Evolutionary conservation across 2,329 filamentous ascomycete genomes (phyloP).

Genomic region (Podosphaera xanthii): DNA sequence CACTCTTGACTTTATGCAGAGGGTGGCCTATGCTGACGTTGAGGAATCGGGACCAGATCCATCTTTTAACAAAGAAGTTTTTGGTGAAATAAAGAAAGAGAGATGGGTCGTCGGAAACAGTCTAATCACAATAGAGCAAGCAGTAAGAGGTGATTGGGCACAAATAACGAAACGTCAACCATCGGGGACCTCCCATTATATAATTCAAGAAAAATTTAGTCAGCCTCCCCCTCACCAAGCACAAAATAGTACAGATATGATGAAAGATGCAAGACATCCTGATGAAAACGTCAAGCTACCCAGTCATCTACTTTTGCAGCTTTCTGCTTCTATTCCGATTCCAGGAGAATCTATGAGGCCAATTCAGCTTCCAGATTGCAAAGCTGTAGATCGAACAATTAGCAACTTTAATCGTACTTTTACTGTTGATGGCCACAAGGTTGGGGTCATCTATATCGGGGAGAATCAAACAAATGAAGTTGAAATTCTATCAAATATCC

Average conservation of each 20-base stretch:
- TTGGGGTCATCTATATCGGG: constrained; percentile 82
- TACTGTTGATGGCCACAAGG: constrained; percentile 84
- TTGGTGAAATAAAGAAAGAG: constrained; percentile 42
- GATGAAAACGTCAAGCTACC: constrained; percentile 42
- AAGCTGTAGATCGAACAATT: constrained; percentile 36
- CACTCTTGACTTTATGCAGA: constrained; percentile 85
- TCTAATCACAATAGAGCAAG: constrained; percentile 52
- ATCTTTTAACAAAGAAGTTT: constrained; percentile 38
- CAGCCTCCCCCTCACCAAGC: constrained; percentile 34
- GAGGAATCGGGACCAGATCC: constrained; percentile 50
- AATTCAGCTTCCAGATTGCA: constrained; percentile 48
- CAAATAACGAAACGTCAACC: constrained; percentile 50
- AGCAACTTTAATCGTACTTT: constrained; percentile 66
- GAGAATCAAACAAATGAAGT: constrained; percentile 62
- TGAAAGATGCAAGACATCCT: constrained; percentile 26
- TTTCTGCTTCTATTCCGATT: constrained; percentile 40
- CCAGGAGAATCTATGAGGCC: constrained; percentile 36
- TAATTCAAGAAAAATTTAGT: constrained; percentile 33
- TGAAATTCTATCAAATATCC: constrained; percentile 70
- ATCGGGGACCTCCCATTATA: constrained; percentile 34
- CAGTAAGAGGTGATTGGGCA: constrained; percentile 40
- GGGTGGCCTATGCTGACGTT: constrained; percentile 64
- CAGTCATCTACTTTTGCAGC: constrained; percentile 48
- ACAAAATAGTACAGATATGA: constrained; percentile 24
- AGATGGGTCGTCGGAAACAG: constrained; percentile 54